Evolutionary conservation across 2,329 filamentous ascomycete genomes (phyloP), one percentile per base, ranked within the genome.

Genomic region (Talaromyces amestolkiae): DNA sequence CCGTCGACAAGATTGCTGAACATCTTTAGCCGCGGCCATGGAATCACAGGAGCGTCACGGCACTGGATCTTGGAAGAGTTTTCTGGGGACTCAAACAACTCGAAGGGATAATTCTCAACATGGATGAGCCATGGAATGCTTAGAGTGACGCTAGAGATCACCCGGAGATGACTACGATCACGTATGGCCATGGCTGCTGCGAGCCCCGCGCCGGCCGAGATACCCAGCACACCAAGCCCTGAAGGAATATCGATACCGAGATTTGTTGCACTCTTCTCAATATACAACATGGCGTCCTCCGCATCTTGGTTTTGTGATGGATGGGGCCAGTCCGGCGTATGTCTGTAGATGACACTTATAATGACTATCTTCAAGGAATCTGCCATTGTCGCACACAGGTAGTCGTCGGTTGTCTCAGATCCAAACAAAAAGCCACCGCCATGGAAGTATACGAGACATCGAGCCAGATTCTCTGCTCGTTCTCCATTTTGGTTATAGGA

Each of bases 1-100:
- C 41, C 41, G 27, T 63, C 19, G 7, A 63, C 33, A 37, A 54
- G 47, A 17, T 56, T 22, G 15, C 61, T 63, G 17, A 54, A 63
- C 61, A 63, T 43, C 24, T 63, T 56, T 49, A 56, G 35, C 31
- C 60, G 61, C 17, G 49, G 8, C 61, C 49, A 63, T 19, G 61
- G 49, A 33, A 56, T 56, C 47, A 63, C 61, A 11, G 61, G 61
- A 19, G 49, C 35, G 22, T 63, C 61, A 37, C 49, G 61, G 17
- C 61, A 63, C 22, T 63, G 47, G 10, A 35, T 22, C 5, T 47
- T 37, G 24, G 61, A 35, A 8, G 61, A 56, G n/a, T 53, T 53
- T 6, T 45, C 41, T 19, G 41, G 41, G n/a, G 41, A 43, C 41
- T 3, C n/a, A 19, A 43, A 43, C 2, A n/a, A 4, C 41, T 43